These are phyloP conservation scores for Populus hybrid DNA, from an alignment of 441 rosid species.

Conservation along the genomic window DNA sequence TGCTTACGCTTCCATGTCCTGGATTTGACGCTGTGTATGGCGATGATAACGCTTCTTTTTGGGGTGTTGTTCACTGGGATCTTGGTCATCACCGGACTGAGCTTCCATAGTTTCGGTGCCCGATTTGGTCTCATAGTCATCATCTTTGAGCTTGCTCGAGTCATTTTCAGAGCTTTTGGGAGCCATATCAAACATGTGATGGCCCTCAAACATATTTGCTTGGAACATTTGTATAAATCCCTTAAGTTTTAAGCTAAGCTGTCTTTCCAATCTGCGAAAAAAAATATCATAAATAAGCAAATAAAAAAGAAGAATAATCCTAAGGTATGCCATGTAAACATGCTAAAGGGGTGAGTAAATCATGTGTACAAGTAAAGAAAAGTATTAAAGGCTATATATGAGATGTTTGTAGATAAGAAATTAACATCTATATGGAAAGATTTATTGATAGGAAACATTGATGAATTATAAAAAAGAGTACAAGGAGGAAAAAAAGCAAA, in stretches of 20 bases:
- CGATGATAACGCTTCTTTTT: conserved; percentile 95
- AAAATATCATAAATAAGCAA: background rate
- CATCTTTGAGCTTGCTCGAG: conserved; percentile 58
- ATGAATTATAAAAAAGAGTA: background rate
- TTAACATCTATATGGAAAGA: background rate
- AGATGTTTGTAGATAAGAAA: background rate
- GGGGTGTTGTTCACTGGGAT: conserved; percentile 62
- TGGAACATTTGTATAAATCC: conserved; percentile 51
- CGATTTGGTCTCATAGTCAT: conserved; percentile 76
- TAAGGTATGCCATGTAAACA: background rate
- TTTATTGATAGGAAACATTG: background rate
- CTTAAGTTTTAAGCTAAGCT: conserved; percentile 5
- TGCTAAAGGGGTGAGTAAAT: background rate
- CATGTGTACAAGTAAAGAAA: background rate
- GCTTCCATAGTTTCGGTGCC: conserved; percentile 69
- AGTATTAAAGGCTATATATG: background rate
- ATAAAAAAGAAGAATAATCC: background rate
- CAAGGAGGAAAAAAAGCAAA: background rate
- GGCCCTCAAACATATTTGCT: conserved; percentile 71
- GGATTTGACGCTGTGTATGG: conserved; percentile 94
- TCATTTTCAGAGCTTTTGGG: conserved; percentile 66
- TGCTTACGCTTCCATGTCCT: conserved; percentile 89
- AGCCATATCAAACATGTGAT: conserved; percentile 65
- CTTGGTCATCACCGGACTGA: conserved; percentile 76
- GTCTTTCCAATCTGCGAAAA: conserved; percentile 3